These are phyloP conservation scores for Wakefieldia striispora DNA, from an alignment of 768 basidiomycete species.

Conservation along the genomic window DNA sequence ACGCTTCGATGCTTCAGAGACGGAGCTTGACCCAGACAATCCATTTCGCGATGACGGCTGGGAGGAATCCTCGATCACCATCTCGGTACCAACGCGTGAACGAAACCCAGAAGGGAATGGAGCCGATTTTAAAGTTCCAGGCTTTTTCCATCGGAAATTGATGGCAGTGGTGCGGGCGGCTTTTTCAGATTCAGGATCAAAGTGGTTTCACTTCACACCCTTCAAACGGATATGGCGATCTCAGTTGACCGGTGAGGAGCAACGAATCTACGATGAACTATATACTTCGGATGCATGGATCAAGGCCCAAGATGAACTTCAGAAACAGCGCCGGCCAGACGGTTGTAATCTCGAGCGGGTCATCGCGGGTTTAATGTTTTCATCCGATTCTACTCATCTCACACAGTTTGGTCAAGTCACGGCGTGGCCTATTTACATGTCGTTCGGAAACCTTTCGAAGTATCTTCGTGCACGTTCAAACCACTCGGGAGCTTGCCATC, in stretches of 20 bases:
- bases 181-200: slow-evolving; percentile 6
- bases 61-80: slow-evolving; percentile 17
- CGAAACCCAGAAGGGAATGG: slow-evolving; percentile 9
- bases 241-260: slow-evolving; percentile 1
- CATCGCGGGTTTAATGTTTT: neutral
- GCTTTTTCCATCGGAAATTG: slow-evolving; percentile 25
- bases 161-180: slow-evolving; percentile 8
- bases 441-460: slow-evolving; percentile 1
- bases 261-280: slow-evolving; percentile 21
- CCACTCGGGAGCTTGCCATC: slow-evolving; percentile 3
- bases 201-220: slow-evolving; percentile 24
- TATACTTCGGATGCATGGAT: slow-evolving; percentile 26
- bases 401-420: neutral
- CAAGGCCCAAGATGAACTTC: slow-evolving; percentile 19
- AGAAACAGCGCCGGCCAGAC: slow-evolving; percentile 12
- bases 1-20: slow-evolving; percentile 10
- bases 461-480: slow-evolving; percentile 6
- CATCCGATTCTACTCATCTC: neutral
- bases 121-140: slow-evolving; percentile 23
- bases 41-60: slow-evolving; percentile 1
- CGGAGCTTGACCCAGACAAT: neutral
- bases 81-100: slow-evolving; percentile 31
- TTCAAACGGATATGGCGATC: slow-evolving; percentile 24
- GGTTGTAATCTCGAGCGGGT: slow-evolving; percentile 10
- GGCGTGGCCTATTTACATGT: neutral